phyloP scores from a whole-genome alignment of 106 monocot genomes.

The Narthecium ossifragum region DNA sequence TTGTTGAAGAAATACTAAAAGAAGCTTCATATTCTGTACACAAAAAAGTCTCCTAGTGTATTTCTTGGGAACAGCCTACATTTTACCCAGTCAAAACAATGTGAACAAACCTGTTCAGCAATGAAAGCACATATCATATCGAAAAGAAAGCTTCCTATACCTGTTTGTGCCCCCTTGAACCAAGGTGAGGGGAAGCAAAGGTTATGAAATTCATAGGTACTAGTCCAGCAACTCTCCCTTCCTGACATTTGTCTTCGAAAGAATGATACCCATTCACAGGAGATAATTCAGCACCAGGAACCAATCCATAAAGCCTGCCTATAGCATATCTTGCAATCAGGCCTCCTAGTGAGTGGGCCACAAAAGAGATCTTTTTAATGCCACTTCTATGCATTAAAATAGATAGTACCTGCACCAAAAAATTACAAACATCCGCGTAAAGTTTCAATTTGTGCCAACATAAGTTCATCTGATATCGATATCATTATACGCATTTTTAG shows the following conservation, averaged over 20 bases:
- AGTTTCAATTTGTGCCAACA: no score
- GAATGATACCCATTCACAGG: constrained; percentile 3
- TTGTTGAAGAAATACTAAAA: no score
- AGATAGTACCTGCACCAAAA: constrained; percentile 54
- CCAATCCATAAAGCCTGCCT: constrained; percentile 54
- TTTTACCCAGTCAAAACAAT: not conserved
- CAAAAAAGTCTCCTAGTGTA: no score
- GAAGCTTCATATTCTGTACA: no score
- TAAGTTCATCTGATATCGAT: no score
- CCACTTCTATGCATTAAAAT: constrained; percentile 45
- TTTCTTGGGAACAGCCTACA: no score
- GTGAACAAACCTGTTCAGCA: not conserved
- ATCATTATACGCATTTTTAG: no score
- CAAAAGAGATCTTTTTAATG: constrained; percentile 72
- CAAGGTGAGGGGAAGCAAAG: constrained; percentile 80
- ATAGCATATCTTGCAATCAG: constrained; percentile 91
- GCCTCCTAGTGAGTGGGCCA: constrained; percentile 92
- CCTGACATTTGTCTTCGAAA: constrained; percentile 7
- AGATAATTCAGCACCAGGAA: constrained; percentile 1
- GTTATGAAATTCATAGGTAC: constrained; percentile 86
- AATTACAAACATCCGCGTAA: no score
- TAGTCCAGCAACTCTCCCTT: constrained; percentile 63
- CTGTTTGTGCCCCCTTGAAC: constrained; percentile 88
- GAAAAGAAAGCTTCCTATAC: constrained; percentile 23
- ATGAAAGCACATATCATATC: no score